Percentiles rank a stretch among this genome's conserved stretches.
phyloP scores from a whole-genome alignment of 2,329 filamentous ascomycete genomes.

The Colletotrichum higginsianum region DNA sequence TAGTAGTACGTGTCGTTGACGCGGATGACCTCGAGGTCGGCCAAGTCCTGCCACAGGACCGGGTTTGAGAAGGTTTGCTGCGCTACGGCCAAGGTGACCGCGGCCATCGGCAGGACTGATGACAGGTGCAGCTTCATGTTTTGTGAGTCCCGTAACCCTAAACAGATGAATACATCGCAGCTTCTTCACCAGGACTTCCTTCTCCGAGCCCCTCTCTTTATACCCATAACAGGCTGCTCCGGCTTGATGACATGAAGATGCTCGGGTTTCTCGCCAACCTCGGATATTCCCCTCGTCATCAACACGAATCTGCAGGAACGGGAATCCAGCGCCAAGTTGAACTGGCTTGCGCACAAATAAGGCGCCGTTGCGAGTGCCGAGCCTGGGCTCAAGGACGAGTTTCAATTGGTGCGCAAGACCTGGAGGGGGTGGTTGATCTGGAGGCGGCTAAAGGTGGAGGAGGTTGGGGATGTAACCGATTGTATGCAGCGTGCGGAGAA shows the following conservation, averaged over 20 bases:
- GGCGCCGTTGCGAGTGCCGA: background rate
- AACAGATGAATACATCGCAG: background rate
- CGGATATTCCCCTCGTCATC: background rate
- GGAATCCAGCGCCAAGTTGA: slow-evolving; percentile 18
- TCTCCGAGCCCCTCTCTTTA: background rate
- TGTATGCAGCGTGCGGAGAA: slow-evolving; percentile 4
- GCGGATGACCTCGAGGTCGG: slow-evolving; percentile 65
- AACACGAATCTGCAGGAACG: background rate
- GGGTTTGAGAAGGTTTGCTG: slow-evolving; percentile 59
- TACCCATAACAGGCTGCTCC: background rate
- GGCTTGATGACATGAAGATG: background rate
- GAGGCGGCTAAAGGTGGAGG: slow-evolving; percentile 36
- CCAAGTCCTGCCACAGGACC: slow-evolving; percentile 65
- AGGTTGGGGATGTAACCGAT: slow-evolving; percentile 8
- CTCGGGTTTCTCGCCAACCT: background rate
- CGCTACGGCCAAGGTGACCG: slow-evolving; percentile 2
- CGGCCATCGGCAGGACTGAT: slow-evolving; percentile 1
- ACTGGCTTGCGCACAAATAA: slow-evolving; percentile 40
- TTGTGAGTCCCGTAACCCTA: too few species aligned
- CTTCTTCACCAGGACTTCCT: background rate
- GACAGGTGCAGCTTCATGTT: slow-evolving; percentile 17
- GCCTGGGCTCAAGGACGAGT: background rate
- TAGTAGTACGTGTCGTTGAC: slow-evolving; percentile 58
- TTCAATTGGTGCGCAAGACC: slow-evolving; percentile 35
- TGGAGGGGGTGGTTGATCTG: slow-evolving; percentile 18